Percentiles rank a stretch among this genome's conserved stretches.
Evolutionary conservation across 164 flowering plant genomes (phyloP).

Genomic region (Paratinospora sagittata): DNA sequence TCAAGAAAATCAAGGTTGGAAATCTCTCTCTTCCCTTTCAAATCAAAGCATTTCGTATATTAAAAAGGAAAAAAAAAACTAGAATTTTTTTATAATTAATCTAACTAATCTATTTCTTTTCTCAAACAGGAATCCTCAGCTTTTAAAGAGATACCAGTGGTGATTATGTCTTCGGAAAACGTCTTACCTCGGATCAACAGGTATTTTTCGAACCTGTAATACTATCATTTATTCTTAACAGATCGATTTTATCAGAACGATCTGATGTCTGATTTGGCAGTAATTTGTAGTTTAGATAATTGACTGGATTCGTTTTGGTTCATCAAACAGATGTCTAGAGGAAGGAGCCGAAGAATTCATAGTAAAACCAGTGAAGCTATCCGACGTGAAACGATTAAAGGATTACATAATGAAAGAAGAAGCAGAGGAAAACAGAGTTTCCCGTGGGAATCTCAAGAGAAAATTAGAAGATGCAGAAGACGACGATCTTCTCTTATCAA

Average conservation of each 20-base stretch:
- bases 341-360: slow-evolving; percentile 90
- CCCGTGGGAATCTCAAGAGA: not conserved
- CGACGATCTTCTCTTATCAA: not conserved
- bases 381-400: slow-evolving; percentile 66
- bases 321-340: slow-evolving; percentile 64
- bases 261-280: too few species aligned
- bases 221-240: too few species aligned
- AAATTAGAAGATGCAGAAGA: slow-evolving; percentile 3
- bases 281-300: too few species aligned
- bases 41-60: not conserved
- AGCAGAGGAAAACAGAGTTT: slow-evolving; percentile 6
- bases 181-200: slow-evolving; percentile 66
- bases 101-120: not conserved
- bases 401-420: slow-evolving; percentile 38
- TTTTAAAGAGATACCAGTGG: slow-evolving; percentile 70
- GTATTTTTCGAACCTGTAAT: slow-evolving; percentile 22
- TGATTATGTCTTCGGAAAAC: slow-evolving; percentile 80
- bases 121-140: slow-evolving; percentile 54
- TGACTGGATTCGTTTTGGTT: not conserved
- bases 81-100: not conserved
- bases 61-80: too few species aligned
- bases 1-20: slow-evolving; percentile 79
- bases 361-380: slow-evolving; percentile 75
- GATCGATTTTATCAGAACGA: too few species aligned
- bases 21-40: not conserved